phyloP scores from a whole-genome alignment of 345 rosid genomes.

The Acer negundo region DNA sequence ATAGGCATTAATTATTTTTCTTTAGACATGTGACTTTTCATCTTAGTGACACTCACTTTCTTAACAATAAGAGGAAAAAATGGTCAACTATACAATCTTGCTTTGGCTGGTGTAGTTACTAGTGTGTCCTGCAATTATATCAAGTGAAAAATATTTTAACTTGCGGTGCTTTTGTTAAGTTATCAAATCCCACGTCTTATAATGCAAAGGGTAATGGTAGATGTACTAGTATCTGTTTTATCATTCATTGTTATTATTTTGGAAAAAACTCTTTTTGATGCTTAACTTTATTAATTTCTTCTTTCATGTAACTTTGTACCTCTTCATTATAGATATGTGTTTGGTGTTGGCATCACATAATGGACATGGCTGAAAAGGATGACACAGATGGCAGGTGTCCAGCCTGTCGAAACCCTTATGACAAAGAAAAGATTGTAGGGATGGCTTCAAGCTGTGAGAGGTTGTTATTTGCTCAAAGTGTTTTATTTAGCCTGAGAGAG shows the following conservation, averaged over 20 bases:
- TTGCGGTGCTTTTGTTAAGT: background rate
- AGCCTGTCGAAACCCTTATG: conserved; percentile 85
- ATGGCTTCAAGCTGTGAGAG: conserved; percentile 73
- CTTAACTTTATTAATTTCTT: background rate
- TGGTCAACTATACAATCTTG: background rate
- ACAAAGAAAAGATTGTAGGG: conserved; percentile 91
- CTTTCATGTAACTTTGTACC: background rate
- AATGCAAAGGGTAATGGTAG: background rate
- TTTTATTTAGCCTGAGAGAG: background rate
- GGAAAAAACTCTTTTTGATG: background rate
- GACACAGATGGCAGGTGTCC: conserved; percentile 88
- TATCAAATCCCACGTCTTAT: background rate
- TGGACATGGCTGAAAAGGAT: conserved; percentile 98
- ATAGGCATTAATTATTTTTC: too few relatives aligned
- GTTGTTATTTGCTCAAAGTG: conserved; percentile 33
- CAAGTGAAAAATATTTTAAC: background rate
- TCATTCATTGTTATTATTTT: background rate
- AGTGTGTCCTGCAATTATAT: background rate
- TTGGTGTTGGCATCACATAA: conserved; percentile 97
- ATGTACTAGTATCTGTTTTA: background rate
- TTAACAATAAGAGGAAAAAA: background rate
- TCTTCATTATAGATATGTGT: conserved; percentile 67
- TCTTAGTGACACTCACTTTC: background rate
- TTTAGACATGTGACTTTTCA: background rate
- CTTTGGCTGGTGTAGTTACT: background rate